Base-by-base conservation (phyloP, 768 basidiomycete genomes). In the Naganishia vishniacii region DNA sequence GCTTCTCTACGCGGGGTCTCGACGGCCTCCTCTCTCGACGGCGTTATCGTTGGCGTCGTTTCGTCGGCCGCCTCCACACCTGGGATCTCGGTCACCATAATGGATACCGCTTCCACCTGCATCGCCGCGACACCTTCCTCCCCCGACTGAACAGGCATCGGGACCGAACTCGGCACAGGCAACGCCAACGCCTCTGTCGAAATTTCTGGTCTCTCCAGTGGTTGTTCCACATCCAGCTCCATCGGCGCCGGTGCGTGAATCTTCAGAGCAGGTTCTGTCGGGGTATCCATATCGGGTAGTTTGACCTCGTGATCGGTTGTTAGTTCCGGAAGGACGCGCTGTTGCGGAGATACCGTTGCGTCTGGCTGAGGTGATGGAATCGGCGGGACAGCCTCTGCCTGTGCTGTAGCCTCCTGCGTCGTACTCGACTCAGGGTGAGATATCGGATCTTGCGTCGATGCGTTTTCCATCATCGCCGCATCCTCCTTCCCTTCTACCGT, bases 171-270 rank as follows among this genome's bases (percentile, higher is more conserved):
- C 32, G 31, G 18, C 9, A 56, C 37, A 25, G 53, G 53, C 53
- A 56, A 41, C 32, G 53, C 53, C 37, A 56, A 56, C 23, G 53
- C 53, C 9, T 23, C 37, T 7, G 11, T 41, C 34, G 53, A 56
- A 40, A 40, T 23, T 25, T 56, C 53, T 2, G 53, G 53, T 16
- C 23, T 56, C 3, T 56, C 53, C 4, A 56, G 53, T 26, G 20
- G 53, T 23, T 56, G 53, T 2, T 56, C 20, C 20, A 41, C 37
- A 25, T 40, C 53, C 1, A 41, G 20, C 20, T 56, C 37, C 53
- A 56, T 56, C 16, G 37, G 48, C 29, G 26, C 29, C 48, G 26
- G 28, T 3, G 25, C 26, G 13, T 2, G 28, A 5, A 2, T 32
- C 29, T 9, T 26, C 26, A 20, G 6, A 20, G 13, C n/a, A 18